These are phyloP conservation scores for Scedosporium apiospermum DNA, from an alignment of 2,329 filamentous ascomycete genomes.

Conservation along the genomic window DNA sequence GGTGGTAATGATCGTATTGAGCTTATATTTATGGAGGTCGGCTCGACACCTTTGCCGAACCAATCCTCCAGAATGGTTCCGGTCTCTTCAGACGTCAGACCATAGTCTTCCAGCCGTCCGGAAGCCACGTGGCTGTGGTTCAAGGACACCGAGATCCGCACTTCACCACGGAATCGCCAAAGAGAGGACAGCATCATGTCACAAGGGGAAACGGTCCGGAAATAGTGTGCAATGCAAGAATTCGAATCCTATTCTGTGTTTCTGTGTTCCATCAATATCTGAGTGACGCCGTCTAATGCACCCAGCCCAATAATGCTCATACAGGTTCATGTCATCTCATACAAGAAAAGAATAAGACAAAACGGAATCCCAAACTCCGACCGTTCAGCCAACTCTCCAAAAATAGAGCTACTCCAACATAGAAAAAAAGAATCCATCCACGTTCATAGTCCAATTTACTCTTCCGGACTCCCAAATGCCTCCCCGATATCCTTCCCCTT, in stretches of 20 bases:
- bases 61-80: no score
- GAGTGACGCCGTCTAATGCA: not conserved
- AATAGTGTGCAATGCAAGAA: no score
- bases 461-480: slow-evolving; percentile 23
- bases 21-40: no score
- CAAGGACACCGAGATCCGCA: no score
- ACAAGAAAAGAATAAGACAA: not conserved
- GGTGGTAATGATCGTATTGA: no score
- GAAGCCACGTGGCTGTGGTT: no score
- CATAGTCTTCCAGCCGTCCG: no score
- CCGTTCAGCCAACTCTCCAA: not conserved
- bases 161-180: no score
- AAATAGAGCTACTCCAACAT: not conserved
- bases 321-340: not conserved
- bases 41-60: no score
- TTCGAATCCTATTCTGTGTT: not conserved
- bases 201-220: no score
- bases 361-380: not conserved
- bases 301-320: not conserved
- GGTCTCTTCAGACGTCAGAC: no score
- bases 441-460: slow-evolving; percentile 13
- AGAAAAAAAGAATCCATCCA: not conserved
- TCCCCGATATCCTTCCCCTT: slow-evolving; percentile 37
- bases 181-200: no score
- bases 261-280: not conserved